Evolutionary conservation across 2,329 filamentous ascomycete species (phyloP).

Genomic region (Cladosporium sp.): DNA sequence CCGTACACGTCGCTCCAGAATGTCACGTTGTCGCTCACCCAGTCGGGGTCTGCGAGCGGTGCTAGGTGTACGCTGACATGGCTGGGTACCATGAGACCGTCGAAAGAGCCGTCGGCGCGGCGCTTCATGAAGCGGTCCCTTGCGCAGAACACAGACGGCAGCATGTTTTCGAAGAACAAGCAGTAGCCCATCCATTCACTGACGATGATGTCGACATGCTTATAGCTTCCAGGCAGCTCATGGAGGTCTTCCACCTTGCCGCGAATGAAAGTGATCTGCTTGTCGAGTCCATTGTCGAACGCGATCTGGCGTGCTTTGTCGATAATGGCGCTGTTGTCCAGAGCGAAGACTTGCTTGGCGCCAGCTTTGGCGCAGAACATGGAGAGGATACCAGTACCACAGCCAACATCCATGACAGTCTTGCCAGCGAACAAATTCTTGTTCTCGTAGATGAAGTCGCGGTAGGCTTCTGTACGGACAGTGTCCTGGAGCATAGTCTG

Average conservation of each 20-base stretch:
- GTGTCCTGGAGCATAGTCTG: slow-evolving; percentile 92
- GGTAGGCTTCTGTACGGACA: slow-evolving; percentile 82
- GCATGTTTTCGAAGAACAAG: slow-evolving; percentile 90
- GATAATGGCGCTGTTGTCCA: slow-evolving; percentile 89
- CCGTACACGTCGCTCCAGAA: slow-evolving; percentile 94
- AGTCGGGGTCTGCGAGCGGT: slow-evolving; percentile 70
- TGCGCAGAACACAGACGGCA: slow-evolving; percentile 84
- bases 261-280: slow-evolving; percentile 70
- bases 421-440: slow-evolving; percentile 82
- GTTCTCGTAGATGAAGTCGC: slow-evolving; percentile 91
- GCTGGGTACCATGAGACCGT: slow-evolving; percentile 78
- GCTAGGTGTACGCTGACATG: slow-evolving; percentile 78
- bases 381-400: slow-evolving; percentile 73
- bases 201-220: slow-evolving; percentile 86
- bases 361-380: slow-evolving; percentile 94
- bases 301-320: slow-evolving; percentile 79
- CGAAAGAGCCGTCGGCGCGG: slow-evolving; percentile 36
- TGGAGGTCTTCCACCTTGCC: slow-evolving; percentile 82
- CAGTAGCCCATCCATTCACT: slow-evolving; percentile 98
- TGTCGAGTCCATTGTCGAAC: slow-evolving; percentile 68
- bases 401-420: slow-evolving; percentile 84
- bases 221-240: slow-evolving; percentile 55
- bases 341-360: slow-evolving; percentile 77
- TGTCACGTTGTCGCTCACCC: slow-evolving; percentile 66
- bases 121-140: slow-evolving; percentile 73